phyloP scores from a whole-genome alignment of 345 rosid species.

The Bretschneidera sinensis region DNA sequence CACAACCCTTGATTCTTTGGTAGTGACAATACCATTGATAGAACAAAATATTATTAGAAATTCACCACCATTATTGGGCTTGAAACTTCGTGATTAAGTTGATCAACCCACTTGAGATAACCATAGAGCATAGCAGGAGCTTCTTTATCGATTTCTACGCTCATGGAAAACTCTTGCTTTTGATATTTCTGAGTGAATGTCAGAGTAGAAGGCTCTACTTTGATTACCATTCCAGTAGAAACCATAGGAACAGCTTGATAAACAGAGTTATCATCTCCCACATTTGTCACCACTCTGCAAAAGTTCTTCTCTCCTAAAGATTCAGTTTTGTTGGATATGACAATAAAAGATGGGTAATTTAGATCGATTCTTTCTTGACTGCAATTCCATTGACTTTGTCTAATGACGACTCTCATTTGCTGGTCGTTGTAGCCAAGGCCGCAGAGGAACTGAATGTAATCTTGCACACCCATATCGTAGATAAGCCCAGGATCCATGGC shows the following conservation, averaged over 20 bases:
- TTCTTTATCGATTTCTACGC: constrained; percentile 19
- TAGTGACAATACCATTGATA: too few species aligned
- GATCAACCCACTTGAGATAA: too few species aligned
- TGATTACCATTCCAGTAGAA: constrained; percentile 27
- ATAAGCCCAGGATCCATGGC: too few species aligned
- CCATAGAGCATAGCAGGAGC: too few species aligned
- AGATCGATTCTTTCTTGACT: constrained; percentile 18
- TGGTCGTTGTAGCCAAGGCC: constrained; percentile 35
- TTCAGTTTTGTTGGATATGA: constrained; percentile 26
- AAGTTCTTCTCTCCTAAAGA: constrained; percentile 34
- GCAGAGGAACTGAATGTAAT: constrained; percentile 35
- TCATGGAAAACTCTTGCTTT: constrained; percentile 37
- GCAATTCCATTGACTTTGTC: constrained; percentile 23
- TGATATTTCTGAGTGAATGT: constrained; percentile 33
- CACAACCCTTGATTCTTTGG: too few species aligned
- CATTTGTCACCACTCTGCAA: constrained; percentile 40
- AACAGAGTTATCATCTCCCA: constrained; percentile 24
- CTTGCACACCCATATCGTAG: constrained; percentile 33
- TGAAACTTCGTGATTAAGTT: too few species aligned
- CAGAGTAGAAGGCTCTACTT: constrained; percentile 34
- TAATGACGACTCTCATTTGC: constrained; percentile 44
- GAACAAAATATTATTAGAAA: too few species aligned
- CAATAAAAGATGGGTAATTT: constrained; percentile 50
- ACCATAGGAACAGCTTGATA: constrained; percentile 27
- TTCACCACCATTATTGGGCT: too few species aligned